Evolutionary conservation across 495 filamentous ascomycete genomes (phyloP).

Genomic region (Aspergillus bertholletiae): DNA sequence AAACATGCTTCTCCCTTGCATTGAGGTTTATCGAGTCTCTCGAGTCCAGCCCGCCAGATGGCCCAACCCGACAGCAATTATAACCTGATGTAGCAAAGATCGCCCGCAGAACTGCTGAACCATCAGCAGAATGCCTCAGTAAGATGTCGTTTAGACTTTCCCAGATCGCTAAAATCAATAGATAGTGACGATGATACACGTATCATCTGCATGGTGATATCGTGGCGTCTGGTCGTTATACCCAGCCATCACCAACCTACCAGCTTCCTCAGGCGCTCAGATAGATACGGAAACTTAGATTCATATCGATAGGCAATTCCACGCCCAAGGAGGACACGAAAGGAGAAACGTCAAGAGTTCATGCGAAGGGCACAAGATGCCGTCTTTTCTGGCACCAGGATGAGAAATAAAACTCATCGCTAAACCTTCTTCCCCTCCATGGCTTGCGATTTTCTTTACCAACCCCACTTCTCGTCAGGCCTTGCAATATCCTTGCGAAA

Average conservation of each 20-base stretch:
- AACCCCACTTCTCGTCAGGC: not conserved
- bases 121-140: not conserved
- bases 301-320: not conserved
- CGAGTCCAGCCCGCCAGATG: not conserved
- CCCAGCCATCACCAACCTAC: not conserved
- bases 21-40: not conserved
- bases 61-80: not conserved
- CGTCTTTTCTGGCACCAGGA: not conserved
- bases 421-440: not conserved
- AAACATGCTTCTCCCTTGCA: not conserved
- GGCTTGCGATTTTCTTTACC: not conserved
- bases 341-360: not conserved
- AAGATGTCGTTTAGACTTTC: not conserved
- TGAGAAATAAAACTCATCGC: not conserved
- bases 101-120: not conserved
- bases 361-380: too few species aligned
- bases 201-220: conserved; percentile 7
- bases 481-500: not conserved
- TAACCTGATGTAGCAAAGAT: not conserved
- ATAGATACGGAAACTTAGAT: not conserved
- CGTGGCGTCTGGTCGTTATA: conserved; percentile 4
- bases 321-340: not conserved
- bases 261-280: not conserved
- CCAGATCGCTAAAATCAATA: not conserved
- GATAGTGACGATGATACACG: not conserved